Evolutionary conservation across 495 filamentous ascomycete genomes (phyloP).

Genomic region (Cercophora scortea): DNA sequence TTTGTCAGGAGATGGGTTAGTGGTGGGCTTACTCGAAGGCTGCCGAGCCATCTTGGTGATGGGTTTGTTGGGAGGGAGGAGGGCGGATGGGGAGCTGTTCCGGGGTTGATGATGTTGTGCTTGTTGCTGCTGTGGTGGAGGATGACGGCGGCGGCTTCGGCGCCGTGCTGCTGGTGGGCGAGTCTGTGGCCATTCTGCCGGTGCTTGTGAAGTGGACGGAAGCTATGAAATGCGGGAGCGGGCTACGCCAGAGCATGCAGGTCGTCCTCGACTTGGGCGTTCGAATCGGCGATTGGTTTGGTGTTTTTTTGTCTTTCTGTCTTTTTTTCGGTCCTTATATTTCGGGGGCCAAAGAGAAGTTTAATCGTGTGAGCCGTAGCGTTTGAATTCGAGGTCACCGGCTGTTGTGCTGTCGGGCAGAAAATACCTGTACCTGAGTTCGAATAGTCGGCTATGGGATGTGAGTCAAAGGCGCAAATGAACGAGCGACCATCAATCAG

Average conservation of each 20-base stretch:
- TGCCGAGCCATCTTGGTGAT: constrained; percentile 8
- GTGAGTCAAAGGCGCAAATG: background rate
- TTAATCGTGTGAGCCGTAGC: no score
- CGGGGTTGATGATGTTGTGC: background rate
- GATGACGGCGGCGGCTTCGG: background rate
- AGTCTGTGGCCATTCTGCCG: constrained; percentile 14
- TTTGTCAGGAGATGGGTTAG: background rate
- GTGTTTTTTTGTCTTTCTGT: background rate
- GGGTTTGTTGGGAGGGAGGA: background rate
- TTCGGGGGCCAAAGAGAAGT: no score
- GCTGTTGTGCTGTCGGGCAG: background rate
- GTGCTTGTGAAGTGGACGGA: constrained; percentile 5
- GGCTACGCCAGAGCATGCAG: constrained; percentile 15
- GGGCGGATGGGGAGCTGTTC: background rate
- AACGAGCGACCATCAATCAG: background rate
- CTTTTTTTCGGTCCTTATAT: no score
- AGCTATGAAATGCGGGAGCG: constrained; percentile 15
- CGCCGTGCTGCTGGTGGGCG: background rate
- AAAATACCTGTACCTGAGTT: background rate
- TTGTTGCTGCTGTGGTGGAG: background rate
- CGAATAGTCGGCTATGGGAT: background rate
- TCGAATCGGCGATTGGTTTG: background rate
- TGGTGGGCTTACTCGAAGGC: constrained; percentile 19
- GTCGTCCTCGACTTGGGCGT: background rate
- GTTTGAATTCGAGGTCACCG: no score